Conservation (phyloP, 106 monocot species). For the Iris macrosiphon region DNA sequence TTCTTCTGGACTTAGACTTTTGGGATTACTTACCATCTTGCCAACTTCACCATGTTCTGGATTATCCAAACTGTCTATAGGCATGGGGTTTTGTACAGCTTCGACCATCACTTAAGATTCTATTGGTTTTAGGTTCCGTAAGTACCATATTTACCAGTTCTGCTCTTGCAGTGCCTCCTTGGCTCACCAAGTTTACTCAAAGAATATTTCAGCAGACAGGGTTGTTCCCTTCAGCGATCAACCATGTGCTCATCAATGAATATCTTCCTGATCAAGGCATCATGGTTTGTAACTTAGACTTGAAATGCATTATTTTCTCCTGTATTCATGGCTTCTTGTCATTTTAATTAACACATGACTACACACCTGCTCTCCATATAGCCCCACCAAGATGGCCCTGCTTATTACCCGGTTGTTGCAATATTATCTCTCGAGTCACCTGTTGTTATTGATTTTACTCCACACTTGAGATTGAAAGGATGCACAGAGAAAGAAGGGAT, state of each 20-base stretch:
- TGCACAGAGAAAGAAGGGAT: not conserved
- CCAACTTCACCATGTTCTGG: too few species aligned
- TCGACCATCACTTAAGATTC: too few species aligned
- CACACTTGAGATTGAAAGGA: constrained; percentile 40
- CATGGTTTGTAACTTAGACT: constrained; percentile 53
- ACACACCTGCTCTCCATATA: constrained; percentile 13
- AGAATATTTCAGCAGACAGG: constrained; percentile 51
- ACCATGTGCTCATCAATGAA: constrained; percentile 97
- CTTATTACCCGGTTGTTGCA: constrained; percentile 90
- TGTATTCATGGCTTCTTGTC: not conserved
- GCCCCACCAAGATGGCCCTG: constrained; percentile 99
- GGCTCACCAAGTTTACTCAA: constrained; percentile 68
- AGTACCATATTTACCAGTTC: not conserved
- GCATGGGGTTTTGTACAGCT: too few species aligned
- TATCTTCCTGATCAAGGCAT: constrained; percentile 93
- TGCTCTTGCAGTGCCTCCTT: constrained; percentile 72
- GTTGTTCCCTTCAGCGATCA: constrained; percentile 83
- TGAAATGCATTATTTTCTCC: not conserved
- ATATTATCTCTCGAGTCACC: constrained; percentile 83
- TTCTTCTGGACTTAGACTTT: too few species aligned
- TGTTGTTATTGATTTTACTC: constrained; percentile 73
- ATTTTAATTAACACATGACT: not conserved
- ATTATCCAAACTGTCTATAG: too few species aligned
- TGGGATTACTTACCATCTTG: too few species aligned
- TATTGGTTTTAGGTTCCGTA: too few species aligned